Percentiles rank a stretch among this genome's conserved stretches.
Conservation (phyloP, 2,329 filamentous ascomycete species). For the Dothideomycetes sp. region DNA sequence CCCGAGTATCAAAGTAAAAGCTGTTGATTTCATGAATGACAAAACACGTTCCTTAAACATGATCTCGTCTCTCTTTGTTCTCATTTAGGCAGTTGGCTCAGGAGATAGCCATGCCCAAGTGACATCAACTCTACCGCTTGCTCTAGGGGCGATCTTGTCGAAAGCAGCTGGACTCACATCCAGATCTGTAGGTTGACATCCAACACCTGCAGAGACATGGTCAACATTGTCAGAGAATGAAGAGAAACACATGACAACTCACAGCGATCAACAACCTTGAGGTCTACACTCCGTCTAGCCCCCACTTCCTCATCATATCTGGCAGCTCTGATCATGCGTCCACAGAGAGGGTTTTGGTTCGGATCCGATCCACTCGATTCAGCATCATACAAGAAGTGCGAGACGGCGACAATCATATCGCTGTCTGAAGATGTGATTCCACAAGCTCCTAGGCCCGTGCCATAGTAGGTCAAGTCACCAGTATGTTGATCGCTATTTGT, state of each 20-base stretch:
- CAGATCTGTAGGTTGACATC: constrained; percentile 39
- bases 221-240: not conserved
- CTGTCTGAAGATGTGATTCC: constrained; percentile 45
- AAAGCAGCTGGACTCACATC: constrained; percentile 43
- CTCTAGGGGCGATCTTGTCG: constrained; percentile 33
- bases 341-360: constrained; percentile 61
- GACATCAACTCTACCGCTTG: constrained; percentile 23
- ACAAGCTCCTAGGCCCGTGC: constrained; percentile 59
- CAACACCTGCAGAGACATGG: constrained; percentile 18
- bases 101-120: constrained; percentile 26
- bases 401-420: constrained; percentile 59
- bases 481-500: constrained; percentile 43
- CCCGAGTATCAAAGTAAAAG: no score
- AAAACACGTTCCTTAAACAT: no score
- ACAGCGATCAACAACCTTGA: constrained; percentile 63
- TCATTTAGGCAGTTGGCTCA: constrained; percentile 10
- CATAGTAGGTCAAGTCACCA: constrained; percentile 63
- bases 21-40: no score
- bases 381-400: constrained; percentile 58
- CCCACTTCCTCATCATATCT: constrained; percentile 40
- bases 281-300: constrained; percentile 43
- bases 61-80: no score
- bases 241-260: constrained; percentile 13
- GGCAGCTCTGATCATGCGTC: constrained; percentile 53
- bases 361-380: constrained; percentile 31